phyloP scores from a whole-genome alignment of 2,329 filamentous ascomycete species.

The Ophiostoma novo-ulmi region DNA sequence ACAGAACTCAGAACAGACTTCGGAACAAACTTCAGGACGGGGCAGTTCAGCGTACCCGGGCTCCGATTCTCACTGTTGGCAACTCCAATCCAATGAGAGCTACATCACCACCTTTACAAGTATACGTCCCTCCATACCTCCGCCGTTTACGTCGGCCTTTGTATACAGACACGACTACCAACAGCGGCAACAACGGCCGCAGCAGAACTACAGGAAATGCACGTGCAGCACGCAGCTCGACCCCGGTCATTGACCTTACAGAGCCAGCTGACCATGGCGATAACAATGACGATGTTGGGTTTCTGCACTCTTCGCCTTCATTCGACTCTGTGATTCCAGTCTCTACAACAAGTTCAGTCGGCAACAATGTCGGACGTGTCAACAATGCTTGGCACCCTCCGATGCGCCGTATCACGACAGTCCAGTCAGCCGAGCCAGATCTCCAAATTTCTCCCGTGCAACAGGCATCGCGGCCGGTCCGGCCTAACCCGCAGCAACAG shows the following conservation, averaged over 20 bases:
- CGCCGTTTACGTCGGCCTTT: background rate
- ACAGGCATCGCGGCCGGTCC: background rate
- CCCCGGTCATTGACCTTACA: background rate
- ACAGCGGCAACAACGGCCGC: background rate
- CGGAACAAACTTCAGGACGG: background rate
- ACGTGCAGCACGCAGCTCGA: background rate
- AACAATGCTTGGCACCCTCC: background rate
- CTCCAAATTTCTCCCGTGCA: background rate
- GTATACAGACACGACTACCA: background rate
- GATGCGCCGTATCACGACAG: background rate
- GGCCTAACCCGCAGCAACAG: background rate
- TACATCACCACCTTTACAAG: background rate
- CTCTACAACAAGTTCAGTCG: background rate
- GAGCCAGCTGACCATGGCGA: background rate
- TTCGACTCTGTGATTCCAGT: background rate
- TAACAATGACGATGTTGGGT: background rate
- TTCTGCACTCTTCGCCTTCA: background rate
- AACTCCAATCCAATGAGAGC: background rate
- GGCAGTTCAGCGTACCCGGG: background rate
- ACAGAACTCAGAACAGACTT: background rate
- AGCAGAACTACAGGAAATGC: background rate
- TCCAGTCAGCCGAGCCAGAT: background rate
- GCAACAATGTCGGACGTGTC: background rate
- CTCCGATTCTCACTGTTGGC: background rate
- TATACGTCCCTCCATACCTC: background rate